Evolutionary conservation across 139 green algal species (phyloP).

Genomic region (Closterium sp.): DNA sequence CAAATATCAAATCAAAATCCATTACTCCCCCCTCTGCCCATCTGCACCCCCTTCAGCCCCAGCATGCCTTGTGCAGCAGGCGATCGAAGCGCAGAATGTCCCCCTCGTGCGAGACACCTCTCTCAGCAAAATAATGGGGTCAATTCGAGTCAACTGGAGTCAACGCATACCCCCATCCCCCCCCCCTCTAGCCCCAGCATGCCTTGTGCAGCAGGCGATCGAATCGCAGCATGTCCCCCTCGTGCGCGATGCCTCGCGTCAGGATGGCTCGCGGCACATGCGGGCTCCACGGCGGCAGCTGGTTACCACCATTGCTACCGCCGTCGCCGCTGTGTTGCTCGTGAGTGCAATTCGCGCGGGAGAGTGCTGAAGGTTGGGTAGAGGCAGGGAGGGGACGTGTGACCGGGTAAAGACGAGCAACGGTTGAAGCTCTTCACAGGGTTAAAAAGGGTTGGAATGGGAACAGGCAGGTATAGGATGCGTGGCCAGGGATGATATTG

Average conservation of each 20-base stretch:
- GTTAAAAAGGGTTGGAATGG: too few relatives aligned
- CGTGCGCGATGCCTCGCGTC: conserved; percentile 11
- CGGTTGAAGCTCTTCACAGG: too few relatives aligned
- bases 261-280: conserved; percentile 1
- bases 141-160: neutral
- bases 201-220: conserved; percentile 32
- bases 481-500: neutral
- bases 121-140: neutral
- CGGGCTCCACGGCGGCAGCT: conserved; percentile 4
- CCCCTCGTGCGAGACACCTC: conserved; percentile 1
- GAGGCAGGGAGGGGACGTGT: too few relatives aligned
- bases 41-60: neutral
- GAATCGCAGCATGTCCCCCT: conserved; percentile 31
- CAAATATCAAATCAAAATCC: too few relatives aligned
- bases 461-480: neutral
- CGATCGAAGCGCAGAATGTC: conserved; percentile 28
- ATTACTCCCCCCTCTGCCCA: too few relatives aligned
- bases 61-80: conserved; percentile 18
- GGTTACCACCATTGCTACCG: neutral
- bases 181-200: neutral
- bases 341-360: neutral
- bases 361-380: neutral
- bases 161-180: too few relatives aligned
- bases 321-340: neutral
- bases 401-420: neutral